Base-by-base conservation (phyloP, 169 alveolate species). In the Eimeria sp. region DNA sequence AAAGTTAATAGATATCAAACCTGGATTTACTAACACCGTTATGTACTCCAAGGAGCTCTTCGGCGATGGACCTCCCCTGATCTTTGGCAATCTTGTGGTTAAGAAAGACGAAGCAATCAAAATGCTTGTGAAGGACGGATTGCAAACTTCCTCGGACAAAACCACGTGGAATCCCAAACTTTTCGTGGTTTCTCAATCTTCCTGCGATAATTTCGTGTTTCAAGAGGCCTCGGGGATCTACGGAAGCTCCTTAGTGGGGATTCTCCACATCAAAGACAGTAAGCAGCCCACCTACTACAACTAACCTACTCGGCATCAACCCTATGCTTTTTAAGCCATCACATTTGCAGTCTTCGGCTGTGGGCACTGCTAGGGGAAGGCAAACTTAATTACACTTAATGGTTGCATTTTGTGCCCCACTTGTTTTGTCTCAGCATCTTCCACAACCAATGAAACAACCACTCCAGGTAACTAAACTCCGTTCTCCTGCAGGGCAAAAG, bases 31-130 rank as follows among this genome's bases (percentile, higher is more conserved):
- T 52, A 52, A 23, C 40, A n/a, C 56, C 37, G 37, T 83, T 6
- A 6, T 8, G 74, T 83, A 83, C 49, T 83, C 90, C 30, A 23
- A 11, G 23, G 90, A 83, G 52, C 54, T 33, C 40, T 83, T 83
- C 58, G 72, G 74, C 60, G 13, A 30, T 66, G 83, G 52, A 27
- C 62, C 78, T 14, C 94, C 94, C 30, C 23, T 87, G 78, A 87
- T 87, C 6, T 87, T 87, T 66, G 94, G 94, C 68, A 64, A 82
- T 62, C 14, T 64, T 6, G 82, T 87, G 85, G 78, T 46, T 46
- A 40, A 33, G 78, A 10, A 25, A 25, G 43, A 33, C 20, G 66
- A 46, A 14, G 4, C 11, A 18, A 40, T 30, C 18, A 64, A 43
- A n/a, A 40, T 40, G 83, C 46, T 87, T 40, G 83, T 66, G 25